phyloP scores from a whole-genome alignment of 495 filamentous ascomycete species.

The Apiosordaria backusii region DNA sequence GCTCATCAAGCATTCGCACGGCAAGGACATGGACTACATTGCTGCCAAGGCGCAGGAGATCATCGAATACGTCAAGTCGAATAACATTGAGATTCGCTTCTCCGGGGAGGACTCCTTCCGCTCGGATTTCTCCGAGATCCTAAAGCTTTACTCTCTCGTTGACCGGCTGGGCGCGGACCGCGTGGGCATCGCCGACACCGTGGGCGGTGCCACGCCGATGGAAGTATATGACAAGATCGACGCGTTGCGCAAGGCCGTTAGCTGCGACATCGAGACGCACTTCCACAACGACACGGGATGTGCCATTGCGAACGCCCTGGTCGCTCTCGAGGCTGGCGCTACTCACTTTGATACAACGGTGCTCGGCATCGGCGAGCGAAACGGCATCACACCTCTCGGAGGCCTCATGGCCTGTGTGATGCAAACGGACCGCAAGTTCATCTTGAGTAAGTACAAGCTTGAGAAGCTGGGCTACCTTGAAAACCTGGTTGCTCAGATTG shows the following conservation, averaged over 20 bases:
- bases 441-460: constrained; percentile 71
- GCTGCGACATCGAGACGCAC: constrained; percentile 64
- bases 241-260: constrained; percentile 73
- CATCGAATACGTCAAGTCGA: constrained; percentile 87
- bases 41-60: constrained; percentile 88
- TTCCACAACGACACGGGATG: constrained; percentile 81
- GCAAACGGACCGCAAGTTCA: constrained; percentile 66
- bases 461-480: constrained; percentile 72
- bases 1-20: constrained; percentile 86
- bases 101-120: constrained; percentile 81
- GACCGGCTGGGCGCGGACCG: constrained; percentile 77
- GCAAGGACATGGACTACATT: constrained; percentile 91
- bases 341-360: constrained; percentile 52
- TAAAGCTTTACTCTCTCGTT: constrained; percentile 72
- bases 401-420: constrained; percentile 78
- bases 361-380: constrained; percentile 64
- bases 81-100: constrained; percentile 74
- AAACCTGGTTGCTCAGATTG: constrained; percentile 68
- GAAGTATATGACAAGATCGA: too few species aligned
- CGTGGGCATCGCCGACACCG: constrained; percentile 80
- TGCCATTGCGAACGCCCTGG: constrained; percentile 72
- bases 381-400: constrained; percentile 74
- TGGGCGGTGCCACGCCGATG: constrained; percentile 73
- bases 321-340: constrained; percentile 70
- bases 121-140: constrained; percentile 72